A percentile compares a stretch with the other conserved stretches of the same genome.
phyloP scores from a whole-genome alignment of 2,329 filamentous ascomycete species.

The Cercospora zeae-maydis region DNA sequence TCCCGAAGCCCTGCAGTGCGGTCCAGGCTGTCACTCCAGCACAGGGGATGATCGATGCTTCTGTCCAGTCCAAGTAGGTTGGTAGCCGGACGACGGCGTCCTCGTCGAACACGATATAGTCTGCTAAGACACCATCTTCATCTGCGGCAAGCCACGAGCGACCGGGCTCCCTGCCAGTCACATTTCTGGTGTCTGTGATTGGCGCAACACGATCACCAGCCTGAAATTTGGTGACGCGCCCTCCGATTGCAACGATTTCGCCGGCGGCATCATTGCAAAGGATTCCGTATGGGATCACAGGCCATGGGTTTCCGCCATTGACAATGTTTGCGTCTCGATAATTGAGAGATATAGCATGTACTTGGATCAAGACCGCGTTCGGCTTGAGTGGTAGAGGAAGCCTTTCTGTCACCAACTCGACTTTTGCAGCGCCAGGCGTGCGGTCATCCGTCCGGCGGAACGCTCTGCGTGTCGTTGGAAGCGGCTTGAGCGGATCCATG shows the following conservation, averaged over 20 bases:
- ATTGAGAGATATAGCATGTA: slow-evolving; percentile 51
- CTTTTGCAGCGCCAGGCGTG: slow-evolving; percentile 20
- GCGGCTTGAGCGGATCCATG: neutral
- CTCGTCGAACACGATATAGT: slow-evolving; percentile 55
- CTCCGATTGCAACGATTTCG: slow-evolving; percentile 24
- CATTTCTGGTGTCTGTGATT: slow-evolving; percentile 42
- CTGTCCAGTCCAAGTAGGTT: slow-evolving; percentile 53
- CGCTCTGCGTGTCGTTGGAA: slow-evolving; percentile 26
- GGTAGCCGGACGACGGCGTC: slow-evolving; percentile 53
- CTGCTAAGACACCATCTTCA: slow-evolving; percentile 53
- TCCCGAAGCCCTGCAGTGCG: neutral
- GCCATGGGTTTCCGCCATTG: slow-evolving; percentile 35
- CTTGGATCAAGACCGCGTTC: slow-evolving; percentile 47
- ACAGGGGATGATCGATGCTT: slow-evolving; percentile 50
- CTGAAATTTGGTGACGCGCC: slow-evolving; percentile 20
- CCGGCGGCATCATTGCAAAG: slow-evolving; percentile 37
- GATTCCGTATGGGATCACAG: slow-evolving; percentile 29
- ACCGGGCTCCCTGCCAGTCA: slow-evolving; percentile 39
- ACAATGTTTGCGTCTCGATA: slow-evolving; percentile 47
- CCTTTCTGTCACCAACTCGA: slow-evolving; percentile 18
- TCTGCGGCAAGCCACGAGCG: slow-evolving; percentile 54
- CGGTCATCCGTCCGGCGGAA: slow-evolving; percentile 38
- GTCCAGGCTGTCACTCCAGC: neutral
- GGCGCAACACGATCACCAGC: slow-evolving; percentile 27
- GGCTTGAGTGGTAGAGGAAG: slow-evolving; percentile 27